Evolutionary conservation across 2,329 filamentous ascomycete genomes (phyloP), one percentile per base, ranked within the genome.

Genomic region (Monosporascus sp.): DNA sequence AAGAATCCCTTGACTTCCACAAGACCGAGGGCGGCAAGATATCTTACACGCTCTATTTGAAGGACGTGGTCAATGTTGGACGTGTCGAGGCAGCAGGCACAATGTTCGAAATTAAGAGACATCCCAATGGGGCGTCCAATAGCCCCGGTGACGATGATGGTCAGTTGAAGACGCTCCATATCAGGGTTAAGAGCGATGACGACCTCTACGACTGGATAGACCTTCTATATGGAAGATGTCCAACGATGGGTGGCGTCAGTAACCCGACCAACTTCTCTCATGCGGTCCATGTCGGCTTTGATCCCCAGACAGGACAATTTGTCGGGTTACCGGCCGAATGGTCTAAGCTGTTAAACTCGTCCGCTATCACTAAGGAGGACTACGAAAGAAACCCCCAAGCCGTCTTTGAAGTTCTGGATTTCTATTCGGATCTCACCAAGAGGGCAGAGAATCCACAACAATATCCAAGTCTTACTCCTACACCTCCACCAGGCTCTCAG

Each of bases 151-250:
- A 89, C 46, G 86, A 91, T 60, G 93, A 97, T 59, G 86, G 90
- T 36, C 82, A 86, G 8, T 88, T 87, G 54, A 91, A 89, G 69
- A 89, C 90, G 3, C 83, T 97, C 50, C 91, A 94, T 59, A 94
- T 96, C 70, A 91, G 89, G 69, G 91, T 97, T 64, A 96, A 97
- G 73, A 88, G 86, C 53, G 94, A 99, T 66, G 93, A 96, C 67
- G 94, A 99, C 63, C 85, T 99, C 51, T 99, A 99, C 72, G 91
- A 96, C 65, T 99, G 94, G 94, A 96, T 97, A 66, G 94, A 99
- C 71, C 90, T 92, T 70, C 95, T 99, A 61, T 97, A 97, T 70
- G 91, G 93, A 63, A 88, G 93, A 59, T 97, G 93, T 71, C 94
- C 94, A 19, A 93, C 91, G 58, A 96, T 97, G 91, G 92, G 94